Base-by-base conservation (phyloP, 106 monocot genomes). In the Dendrobium officinale region DNA sequence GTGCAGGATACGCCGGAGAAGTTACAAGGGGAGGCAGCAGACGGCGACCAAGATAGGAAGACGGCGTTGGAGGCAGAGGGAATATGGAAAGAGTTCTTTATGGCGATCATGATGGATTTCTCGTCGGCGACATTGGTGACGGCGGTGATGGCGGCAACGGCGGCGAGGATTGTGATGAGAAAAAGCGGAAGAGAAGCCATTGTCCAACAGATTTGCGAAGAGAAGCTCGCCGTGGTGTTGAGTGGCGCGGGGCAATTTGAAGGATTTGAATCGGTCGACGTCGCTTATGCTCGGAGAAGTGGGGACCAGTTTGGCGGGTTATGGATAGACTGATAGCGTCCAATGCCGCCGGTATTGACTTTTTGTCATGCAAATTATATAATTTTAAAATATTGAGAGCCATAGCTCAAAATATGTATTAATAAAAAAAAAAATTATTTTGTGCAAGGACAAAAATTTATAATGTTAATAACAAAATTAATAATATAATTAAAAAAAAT, bases 1-100 rank as follows among this genome's bases (percentile, higher is more conserved):
- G 77, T 43, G 80, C 92, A 92, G 41, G 72, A 15, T 76, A 92
- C 66, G 4, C 92, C 92, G 73, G 82, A 18, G 86, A 88, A 90
- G 48, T 75, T 79, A 83, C 92, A 90, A 0, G 87, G 82, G 29
- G 87, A 61, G 20, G 54, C 84, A 4, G 42, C 44, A 0, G 87
- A 51, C 16, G 80, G 10, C 2, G 42, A 17, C 92, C 92, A 92
- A 4, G 84, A 83, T 19, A 61, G 11, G 84, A 89, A 91, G 49
- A 31, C 67, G 7, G 3, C 3, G 6, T 42, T 26, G 1, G 81
- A 42, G 43, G 58, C n/a, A 2, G 37, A 58, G 45, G 82, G 29
- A 78, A 83, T 79, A 24, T 56, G 75, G 31, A 92, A 85, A 10
- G 89, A 86, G 40, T 26, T 19, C 51, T 84, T 88, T 37, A 92